Conservation (phyloP, 1,284 basidiomycete genomes). For the Cystobasidium pallidum region DNA sequence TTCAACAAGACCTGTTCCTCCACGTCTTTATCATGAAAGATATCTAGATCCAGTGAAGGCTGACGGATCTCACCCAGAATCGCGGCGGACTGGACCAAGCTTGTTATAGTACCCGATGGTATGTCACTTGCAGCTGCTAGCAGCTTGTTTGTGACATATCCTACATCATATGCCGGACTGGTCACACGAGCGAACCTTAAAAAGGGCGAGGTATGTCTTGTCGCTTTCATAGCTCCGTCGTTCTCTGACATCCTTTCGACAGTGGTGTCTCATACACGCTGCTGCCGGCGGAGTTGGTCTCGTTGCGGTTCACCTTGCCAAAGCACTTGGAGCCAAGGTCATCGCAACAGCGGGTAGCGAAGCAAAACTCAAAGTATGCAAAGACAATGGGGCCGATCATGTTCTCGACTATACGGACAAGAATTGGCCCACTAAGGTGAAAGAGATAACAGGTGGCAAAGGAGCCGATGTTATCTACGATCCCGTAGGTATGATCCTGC, state of each 20-base stretch:
- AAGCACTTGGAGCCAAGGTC: conserved; percentile 60
- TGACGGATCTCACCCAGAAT: conserved; percentile 65
- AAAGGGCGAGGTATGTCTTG: conserved; percentile 28
- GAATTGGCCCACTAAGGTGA: conserved; percentile 59
- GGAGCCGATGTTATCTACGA: conserved; percentile 65
- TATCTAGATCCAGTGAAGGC: neutral
- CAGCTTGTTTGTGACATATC: conserved; percentile 52
- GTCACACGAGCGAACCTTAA: conserved; percentile 71
- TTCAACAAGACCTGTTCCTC: neutral
- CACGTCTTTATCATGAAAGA: neutral
- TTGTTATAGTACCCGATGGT: conserved; percentile 67
- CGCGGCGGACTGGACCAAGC: conserved; percentile 61
- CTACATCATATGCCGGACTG: conserved; percentile 82
- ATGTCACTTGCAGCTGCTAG: conserved; percentile 71
- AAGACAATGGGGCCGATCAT: conserved; percentile 56
- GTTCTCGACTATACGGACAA: conserved; percentile 58
- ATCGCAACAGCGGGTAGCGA: conserved; percentile 59
- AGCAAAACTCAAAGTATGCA: conserved; percentile 59
- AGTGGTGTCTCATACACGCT: conserved; percentile 76
- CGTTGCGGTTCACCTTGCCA: conserved; percentile 84
- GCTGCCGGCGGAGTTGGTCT: conserved; percentile 74
- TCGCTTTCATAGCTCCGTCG: neutral
- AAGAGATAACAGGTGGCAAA: conserved; percentile 72
- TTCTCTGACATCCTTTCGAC: conserved; percentile 61
- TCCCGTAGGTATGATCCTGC: conserved; percentile 38